Evolutionary conservation across 495 filamentous ascomycete genomes (phyloP).

Genomic region (Geoglossum glabrum): DNA sequence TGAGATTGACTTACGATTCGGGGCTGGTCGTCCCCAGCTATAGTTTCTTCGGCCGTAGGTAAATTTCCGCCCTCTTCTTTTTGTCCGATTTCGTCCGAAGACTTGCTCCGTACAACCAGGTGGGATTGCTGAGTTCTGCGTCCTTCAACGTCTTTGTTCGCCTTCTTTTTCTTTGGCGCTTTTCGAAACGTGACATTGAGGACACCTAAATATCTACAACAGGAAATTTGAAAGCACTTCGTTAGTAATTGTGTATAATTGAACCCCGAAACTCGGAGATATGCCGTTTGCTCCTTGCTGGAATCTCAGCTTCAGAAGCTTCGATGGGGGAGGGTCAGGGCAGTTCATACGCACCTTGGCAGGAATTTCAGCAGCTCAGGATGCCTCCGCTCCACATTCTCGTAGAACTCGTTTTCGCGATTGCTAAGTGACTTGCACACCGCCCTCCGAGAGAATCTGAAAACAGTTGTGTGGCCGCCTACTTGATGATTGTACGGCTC

Average conservation of each 20-base stretch:
- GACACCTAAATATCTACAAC: constrained; percentile 76
- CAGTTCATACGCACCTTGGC: constrained; percentile 48
- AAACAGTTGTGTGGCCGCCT: constrained; percentile 87
- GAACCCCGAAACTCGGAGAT: constrained; percentile 1
- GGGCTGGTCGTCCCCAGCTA: constrained; percentile 23
- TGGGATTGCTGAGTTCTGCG: constrained; percentile 7
- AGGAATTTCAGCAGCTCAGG: constrained; percentile 78
- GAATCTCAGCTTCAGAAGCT: constrained; percentile 19
- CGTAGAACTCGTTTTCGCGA: constrained; percentile 94
- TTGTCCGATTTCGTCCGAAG: neutral
- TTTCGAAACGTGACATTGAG: constrained; percentile 94
- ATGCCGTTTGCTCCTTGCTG: constrained; percentile 12
- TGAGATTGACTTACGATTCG: constrained; percentile 69
- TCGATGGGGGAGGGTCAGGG: constrained; percentile 7
- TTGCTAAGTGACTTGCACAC: constrained; percentile 98
- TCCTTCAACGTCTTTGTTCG: constrained; percentile 18
- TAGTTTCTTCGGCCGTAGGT: constrained; percentile 5
- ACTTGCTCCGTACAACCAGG: neutral
- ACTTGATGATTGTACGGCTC: constrained; percentile 97
- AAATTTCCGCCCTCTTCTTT: constrained; percentile 7
- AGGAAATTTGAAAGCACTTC: constrained; percentile 9
- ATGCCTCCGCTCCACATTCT: constrained; percentile 77
- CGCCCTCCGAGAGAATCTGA: constrained; percentile 81
- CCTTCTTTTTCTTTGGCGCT: constrained; percentile 44
- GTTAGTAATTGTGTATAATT: constrained; percentile 15